A percentile compares a stretch with the other conserved stretches of the same genome.
phyloP scores from a whole-genome alignment of 768 basidiomycete species.

The Austroboletus festivus region DNA sequence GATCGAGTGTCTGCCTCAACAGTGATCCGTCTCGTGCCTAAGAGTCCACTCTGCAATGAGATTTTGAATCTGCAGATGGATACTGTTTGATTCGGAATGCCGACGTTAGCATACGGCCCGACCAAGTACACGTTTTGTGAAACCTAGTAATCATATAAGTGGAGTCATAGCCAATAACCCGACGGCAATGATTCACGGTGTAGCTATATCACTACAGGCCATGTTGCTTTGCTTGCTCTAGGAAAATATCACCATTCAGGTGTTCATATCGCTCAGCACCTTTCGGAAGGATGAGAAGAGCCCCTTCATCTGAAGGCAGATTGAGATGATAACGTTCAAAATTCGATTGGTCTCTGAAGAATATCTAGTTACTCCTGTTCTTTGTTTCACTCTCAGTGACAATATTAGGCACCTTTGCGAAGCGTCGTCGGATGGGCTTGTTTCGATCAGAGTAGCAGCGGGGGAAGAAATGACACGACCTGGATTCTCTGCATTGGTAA shows the following conservation, averaged over 20 bases:
- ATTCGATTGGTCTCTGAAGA: not conserved
- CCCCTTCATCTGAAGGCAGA: slow-evolving; percentile 22
- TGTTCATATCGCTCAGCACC: slow-evolving; percentile 24
- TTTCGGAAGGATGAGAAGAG: slow-evolving; percentile 31
- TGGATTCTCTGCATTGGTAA: slow-evolving; percentile 2
- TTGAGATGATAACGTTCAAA: slow-evolving; percentile 9
- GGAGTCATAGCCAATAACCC: slow-evolving; percentile 20
- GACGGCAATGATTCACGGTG: not conserved
- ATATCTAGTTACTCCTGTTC: not conserved
- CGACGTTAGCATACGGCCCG: slow-evolving; percentile 3
- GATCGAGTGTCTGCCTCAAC: slow-evolving; percentile 1
- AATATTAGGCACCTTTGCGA: too few relatives aligned
- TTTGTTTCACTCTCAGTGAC: not conserved
- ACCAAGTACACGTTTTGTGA: slow-evolving; percentile 20
- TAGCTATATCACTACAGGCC: slow-evolving; percentile 1
- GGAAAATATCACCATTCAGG: slow-evolving; percentile 16
- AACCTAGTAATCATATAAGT: slow-evolving; percentile 27
- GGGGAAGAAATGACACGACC: slow-evolving; percentile 7
- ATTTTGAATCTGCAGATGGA: slow-evolving; percentile 24
- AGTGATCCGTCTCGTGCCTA: not conserved
- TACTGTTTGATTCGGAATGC: slow-evolving; percentile 16
- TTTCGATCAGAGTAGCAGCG: not conserved
- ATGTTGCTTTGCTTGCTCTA: slow-evolving; percentile 16
- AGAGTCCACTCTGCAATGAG: not conserved
- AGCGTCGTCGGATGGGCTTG: too few relatives aligned